Evolutionary conservation across 805 yeast species (phyloP).

Genomic region (Kazachstania martiniae): DNA sequence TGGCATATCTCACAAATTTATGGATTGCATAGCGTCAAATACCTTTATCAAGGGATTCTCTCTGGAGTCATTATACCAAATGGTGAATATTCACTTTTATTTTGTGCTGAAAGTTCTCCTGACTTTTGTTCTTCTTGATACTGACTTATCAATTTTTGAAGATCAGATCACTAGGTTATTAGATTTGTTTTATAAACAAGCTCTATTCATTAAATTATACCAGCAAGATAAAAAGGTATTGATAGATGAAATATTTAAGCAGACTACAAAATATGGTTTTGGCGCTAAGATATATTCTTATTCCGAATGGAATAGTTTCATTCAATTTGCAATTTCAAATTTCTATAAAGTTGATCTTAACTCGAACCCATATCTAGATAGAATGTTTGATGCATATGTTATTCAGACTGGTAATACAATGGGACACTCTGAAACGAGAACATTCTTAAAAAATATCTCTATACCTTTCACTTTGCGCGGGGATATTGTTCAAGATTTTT

Average conservation of each 20-base stretch:
- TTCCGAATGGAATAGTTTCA: conserved; percentile 13
- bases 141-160: conserved; percentile 23
- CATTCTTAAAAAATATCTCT: conserved; percentile 11
- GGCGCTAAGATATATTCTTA: conserved; percentile 21
- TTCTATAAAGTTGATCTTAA: conserved; percentile 8
- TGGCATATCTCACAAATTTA: conserved; percentile 7
- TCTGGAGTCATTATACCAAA: conserved; percentile 22
- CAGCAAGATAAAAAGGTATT: conserved; percentile 15
- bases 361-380: conserved; percentile 13
- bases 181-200: conserved; percentile 18
- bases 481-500: conserved; percentile 17
- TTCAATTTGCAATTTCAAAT: conserved; percentile 7
- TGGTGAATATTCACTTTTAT: conserved; percentile 21
- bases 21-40: conserved; percentile 18
- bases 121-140: conserved; percentile 29
- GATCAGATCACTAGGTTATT: conserved; percentile 14
- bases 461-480: conserved; percentile 13
- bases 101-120: conserved; percentile 27
- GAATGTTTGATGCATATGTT: conserved; percentile 12
- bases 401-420: conserved; percentile 3
- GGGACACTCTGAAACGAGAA: conserved; percentile 2
- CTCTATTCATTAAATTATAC: conserved; percentile 17
- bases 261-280: conserved; percentile 14
- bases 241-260: conserved; percentile 11
- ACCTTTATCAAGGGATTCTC: conserved; percentile 14